A percentile compares a stretch with the other conserved stretches of the same genome.
Evolutionary conservation across 345 rosid genomes (phyloP).

Genomic region (Gossypium bickii): DNA sequence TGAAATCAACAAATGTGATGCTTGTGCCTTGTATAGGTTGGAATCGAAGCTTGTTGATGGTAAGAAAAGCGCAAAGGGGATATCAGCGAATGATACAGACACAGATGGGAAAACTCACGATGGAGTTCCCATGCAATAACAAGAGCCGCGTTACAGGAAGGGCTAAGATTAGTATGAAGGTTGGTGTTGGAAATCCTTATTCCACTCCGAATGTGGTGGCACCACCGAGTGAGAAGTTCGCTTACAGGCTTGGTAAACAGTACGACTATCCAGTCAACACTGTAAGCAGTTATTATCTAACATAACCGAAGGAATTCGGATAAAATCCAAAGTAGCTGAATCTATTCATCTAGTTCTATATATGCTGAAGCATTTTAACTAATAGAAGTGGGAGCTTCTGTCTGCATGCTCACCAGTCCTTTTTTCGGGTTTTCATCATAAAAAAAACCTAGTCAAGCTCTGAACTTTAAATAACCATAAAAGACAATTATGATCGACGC

Average conservation of each 20-base stretch:
- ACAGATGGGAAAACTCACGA: conserved; percentile 90
- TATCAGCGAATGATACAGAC: conserved; percentile 71
- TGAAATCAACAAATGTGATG: conserved; percentile 89
- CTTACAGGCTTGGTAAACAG: conserved; percentile 52
- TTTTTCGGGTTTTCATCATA: conserved; percentile 1
- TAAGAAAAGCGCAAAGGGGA: conserved; percentile 77
- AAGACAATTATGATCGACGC: not conserved
- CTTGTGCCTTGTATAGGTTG: conserved; percentile 86
- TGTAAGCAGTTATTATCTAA: conserved; percentile 50
- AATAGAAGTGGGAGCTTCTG: conserved; percentile 9
- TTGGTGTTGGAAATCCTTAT: conserved; percentile 30
- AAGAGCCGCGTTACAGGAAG: conserved; percentile 68
- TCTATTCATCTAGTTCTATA: conserved; percentile 1
- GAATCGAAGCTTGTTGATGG: conserved; percentile 94
- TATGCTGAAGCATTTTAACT: conserved; percentile 16
- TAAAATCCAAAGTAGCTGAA: not conserved
- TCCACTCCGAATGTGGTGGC: conserved; percentile 39
- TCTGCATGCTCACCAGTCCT: conserved; percentile 2
- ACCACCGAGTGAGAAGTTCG: conserved; percentile 42
- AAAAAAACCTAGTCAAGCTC: conserved; percentile 24
- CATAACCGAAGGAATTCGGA: conserved; percentile 23
- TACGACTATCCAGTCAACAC: conserved; percentile 64
- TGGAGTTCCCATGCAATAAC: conserved; percentile 85
- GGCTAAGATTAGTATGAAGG: conserved; percentile 51
- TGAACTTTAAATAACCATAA: conserved; percentile 2